phyloP scores from a whole-genome alignment of 495 filamentous ascomycete species.

The Letharia columbiana region DNA sequence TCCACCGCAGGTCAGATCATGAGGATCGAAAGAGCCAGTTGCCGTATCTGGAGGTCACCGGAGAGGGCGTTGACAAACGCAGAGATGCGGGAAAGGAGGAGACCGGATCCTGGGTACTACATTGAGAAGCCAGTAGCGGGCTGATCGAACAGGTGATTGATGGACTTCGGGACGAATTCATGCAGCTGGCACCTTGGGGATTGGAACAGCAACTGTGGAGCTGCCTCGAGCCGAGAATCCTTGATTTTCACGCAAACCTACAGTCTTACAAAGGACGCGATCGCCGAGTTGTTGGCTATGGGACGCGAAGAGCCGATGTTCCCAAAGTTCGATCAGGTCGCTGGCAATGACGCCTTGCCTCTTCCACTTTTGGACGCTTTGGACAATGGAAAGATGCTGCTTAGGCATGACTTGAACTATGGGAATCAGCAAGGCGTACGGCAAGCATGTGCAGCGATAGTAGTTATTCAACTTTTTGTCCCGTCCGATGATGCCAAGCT shows the following conservation, averaged over 20 bases:
- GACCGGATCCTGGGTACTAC: conserved; percentile 77
- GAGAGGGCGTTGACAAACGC: conserved; percentile 57
- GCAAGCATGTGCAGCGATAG: not conserved
- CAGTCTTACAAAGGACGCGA: not conserved
- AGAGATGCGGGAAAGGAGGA: conserved; percentile 65
- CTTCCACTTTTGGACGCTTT: not conserved
- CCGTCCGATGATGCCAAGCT: not conserved
- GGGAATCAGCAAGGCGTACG: not conserved
- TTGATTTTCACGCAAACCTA: not conserved
- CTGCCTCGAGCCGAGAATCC: not conserved
- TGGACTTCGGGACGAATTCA: not conserved
- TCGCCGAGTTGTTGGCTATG: not conserved
- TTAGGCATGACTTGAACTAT: not conserved
- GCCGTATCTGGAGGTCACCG: conserved; percentile 77
- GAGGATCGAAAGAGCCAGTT: conserved; percentile 93
- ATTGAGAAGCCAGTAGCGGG: conserved; percentile 53
- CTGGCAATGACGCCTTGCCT: not conserved
- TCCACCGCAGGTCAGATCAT: conserved; percentile 92
- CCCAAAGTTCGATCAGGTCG: not conserved
- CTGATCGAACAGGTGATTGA: not conserved
- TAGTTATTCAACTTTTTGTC: not conserved
- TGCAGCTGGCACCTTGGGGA: not conserved
- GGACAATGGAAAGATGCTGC: not conserved
- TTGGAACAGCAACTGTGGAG: not conserved
- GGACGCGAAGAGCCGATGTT: not conserved